Evolutionary conservation across 164 flowering plant genomes (phyloP), one percentile per base, ranked within the genome.

Genomic region (Stephania japonica): DNA sequence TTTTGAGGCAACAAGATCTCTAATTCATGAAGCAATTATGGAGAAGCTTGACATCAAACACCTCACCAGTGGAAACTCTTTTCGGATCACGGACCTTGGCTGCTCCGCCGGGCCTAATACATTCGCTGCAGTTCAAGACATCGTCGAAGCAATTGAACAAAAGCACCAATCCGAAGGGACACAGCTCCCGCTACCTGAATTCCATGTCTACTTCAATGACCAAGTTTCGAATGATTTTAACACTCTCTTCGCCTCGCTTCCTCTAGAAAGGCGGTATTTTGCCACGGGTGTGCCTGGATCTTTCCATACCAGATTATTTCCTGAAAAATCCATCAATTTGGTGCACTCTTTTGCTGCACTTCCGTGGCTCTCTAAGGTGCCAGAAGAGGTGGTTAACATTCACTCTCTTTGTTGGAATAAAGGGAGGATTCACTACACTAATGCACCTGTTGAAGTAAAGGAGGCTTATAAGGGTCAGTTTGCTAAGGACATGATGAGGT

Each of bases 31-130:
- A 25, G 80, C 63, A 38, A 80, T 82, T 4, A 14, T 26, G 1
- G 71, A 75, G 10, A 80, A 82, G 67, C 75, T 82, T 13, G 83
- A 84, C 25, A 14, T 78, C 50, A 42, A 50, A 16, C 10, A 61
- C 6, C 21, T 50, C 4, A 4, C 64, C 11, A 21, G 68, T 42
- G 50, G 70, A 10, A 72, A 67, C 7, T 12, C 75, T 0, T 62
- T 81, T 26, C 7, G 74, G 5, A 69, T 85, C 14, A 83, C 82
- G 7, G 87, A 83, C 24, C 77, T 85, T 21, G 84, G 87, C 4
- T 85, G 86, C 27, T 74, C 86, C 0, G 67, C 67, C 0, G 88
- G 86, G 56, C 83, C 85, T 19, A 85, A 82, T 72, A 82, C 85
- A 0, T 81, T 84, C 76, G 1, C 70, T 23, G 77, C 78, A 0